A percentile compares a stretch with the other conserved stretches of the same genome.
These are phyloP conservation scores for Boletales sp. DNA, from an alignment of 768 basidiomycete species.

Conservation along the genomic window DNA sequence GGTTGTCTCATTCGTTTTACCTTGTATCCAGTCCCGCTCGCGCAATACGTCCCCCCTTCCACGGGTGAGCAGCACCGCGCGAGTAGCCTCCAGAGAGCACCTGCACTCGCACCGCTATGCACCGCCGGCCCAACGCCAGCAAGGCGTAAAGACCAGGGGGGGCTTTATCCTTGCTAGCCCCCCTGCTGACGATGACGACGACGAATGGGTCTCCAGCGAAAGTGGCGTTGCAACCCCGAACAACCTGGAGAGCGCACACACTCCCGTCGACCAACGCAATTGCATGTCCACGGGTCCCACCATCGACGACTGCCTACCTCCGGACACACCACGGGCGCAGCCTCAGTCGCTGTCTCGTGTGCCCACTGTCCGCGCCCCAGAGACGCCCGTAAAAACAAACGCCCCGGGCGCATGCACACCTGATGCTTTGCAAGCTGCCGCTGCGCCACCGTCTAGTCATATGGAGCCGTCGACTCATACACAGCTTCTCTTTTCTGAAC, in stretches of 20 bases:
- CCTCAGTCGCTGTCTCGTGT: constrained; percentile 32
- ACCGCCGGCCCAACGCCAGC: constrained; percentile 28
- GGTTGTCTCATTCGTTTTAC: too few species aligned
- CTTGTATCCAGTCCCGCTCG: constrained; percentile 10
- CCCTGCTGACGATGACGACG: constrained; percentile 54
- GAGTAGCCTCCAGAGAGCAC: constrained; percentile 28
- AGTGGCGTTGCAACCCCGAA: constrained; percentile 71
- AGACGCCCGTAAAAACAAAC: constrained; percentile 16
- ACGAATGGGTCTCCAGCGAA: constrained; percentile 78
- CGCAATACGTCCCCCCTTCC: constrained; percentile 26
- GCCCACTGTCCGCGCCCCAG: constrained; percentile 29
- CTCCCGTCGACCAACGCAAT: constrained; percentile 28
- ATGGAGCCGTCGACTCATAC: constrained; percentile 8
- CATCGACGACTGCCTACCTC: constrained; percentile 17
- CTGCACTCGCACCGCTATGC: constrained; percentile 33
- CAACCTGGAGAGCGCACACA: constrained; percentile 37
- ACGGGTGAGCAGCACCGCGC: constrained; percentile 26
- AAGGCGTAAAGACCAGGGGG: constrained; percentile 38
- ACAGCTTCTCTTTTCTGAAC: constrained; percentile 18
- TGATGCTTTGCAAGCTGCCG: constrained; percentile 1
- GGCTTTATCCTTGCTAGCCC: constrained; percentile 60
- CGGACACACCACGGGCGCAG: constrained; percentile 31
- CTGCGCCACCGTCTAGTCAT: constrained; percentile 14
- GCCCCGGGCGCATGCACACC: constrained; percentile 17
- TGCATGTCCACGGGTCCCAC: constrained; percentile 7